Conservation (phyloP, 2,329 filamentous ascomycete species). For the Fusarium nanum region DNA sequence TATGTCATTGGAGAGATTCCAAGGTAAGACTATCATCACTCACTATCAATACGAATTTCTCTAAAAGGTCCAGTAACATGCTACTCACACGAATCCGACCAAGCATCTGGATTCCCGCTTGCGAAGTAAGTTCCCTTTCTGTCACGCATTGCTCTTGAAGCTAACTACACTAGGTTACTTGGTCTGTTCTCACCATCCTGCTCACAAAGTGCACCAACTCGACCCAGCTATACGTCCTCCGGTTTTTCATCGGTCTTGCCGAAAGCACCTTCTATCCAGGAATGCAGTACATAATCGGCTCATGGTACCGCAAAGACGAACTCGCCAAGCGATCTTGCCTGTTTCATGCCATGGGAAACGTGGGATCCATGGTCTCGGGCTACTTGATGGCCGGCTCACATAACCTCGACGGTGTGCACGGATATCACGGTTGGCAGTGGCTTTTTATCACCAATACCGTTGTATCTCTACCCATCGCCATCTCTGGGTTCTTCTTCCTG, state of each 20-base stretch:
- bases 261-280: constrained; percentile 56
- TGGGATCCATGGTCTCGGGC: constrained; percentile 47
- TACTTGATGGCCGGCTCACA: constrained; percentile 57
- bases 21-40: constrained; percentile 22
- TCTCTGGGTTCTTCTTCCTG: constrained; percentile 50
- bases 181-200: constrained; percentile 49
- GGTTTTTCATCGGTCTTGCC: constrained; percentile 58
- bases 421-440: constrained; percentile 61
- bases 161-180: constrained; percentile 39
- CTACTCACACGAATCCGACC: constrained; percentile 55
- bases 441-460: constrained; percentile 53
- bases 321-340: constrained; percentile 57
- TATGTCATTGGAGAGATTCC: constrained; percentile 64
- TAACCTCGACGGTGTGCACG: constrained; percentile 53
- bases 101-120: constrained; percentile 55
- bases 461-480: constrained; percentile 51
- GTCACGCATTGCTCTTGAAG: not conserved
- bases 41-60: too few species aligned
- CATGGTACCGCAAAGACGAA: constrained; percentile 59
- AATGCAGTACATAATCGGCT: constrained; percentile 55
- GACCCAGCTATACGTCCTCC: constrained; percentile 53
- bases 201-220: constrained; percentile 47
- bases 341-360: constrained; percentile 52
- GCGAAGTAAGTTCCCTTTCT: constrained; percentile 37
- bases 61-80: constrained; percentile 44